Evolutionary conservation across 1,139 yeast genomes (phyloP).

Genomic region (Pichia sp.): DNA sequence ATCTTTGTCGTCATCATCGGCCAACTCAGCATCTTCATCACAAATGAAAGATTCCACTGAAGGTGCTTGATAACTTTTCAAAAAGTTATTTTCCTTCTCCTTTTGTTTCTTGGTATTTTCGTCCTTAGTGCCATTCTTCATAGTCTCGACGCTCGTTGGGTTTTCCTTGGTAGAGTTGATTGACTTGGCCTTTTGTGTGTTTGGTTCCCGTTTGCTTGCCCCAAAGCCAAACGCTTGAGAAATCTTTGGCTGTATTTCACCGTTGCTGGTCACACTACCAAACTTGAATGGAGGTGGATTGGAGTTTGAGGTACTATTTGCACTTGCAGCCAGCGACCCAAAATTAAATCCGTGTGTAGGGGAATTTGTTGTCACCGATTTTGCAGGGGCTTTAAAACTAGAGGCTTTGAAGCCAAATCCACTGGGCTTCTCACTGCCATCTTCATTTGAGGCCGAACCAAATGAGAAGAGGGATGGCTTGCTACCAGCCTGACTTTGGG

Average conservation of each 20-base stretch:
- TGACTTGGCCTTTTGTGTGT: too few relatives aligned
- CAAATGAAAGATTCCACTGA: conserved; percentile 4
- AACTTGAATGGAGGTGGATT: too few relatives aligned
- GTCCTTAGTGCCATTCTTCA: background rate
- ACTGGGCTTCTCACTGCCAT: background rate
- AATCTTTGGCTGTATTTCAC: too few relatives aligned
- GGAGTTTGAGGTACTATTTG: too few relatives aligned
- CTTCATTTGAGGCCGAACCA: background rate
- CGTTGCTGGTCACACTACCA: too few relatives aligned
- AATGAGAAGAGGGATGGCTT: background rate
- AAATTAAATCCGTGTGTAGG: background rate
- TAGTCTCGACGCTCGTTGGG: too few relatives aligned
- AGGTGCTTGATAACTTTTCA: conserved; percentile 17
- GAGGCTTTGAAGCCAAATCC: background rate
- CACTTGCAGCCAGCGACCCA: background rate
- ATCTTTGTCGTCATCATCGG: conserved; percentile 4
- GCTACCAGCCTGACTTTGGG: background rate
- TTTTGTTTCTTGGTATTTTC: background rate
- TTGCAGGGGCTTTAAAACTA: background rate
- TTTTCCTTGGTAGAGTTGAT: too few relatives aligned
- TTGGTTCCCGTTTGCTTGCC: too few relatives aligned
- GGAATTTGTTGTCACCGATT: background rate
- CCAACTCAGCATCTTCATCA: conserved; percentile 1
- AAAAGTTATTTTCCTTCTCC: conserved; percentile 13
- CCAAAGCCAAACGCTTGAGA: too few relatives aligned